Conservation (phyloP, 257 asterid species). For the Solanum piurae region DNA sequence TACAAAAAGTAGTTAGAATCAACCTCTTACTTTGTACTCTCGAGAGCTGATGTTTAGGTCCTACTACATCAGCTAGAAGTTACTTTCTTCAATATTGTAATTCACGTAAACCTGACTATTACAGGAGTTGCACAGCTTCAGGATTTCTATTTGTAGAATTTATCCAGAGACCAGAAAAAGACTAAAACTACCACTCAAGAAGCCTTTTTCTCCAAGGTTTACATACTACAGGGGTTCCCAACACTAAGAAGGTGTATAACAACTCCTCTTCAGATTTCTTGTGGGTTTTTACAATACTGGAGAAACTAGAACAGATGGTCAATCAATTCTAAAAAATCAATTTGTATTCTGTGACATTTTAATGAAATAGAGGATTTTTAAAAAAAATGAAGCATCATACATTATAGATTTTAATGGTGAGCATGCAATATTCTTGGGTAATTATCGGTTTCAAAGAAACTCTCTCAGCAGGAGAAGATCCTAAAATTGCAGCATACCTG, state of each 20-base stretch:
- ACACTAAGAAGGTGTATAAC: background rate
- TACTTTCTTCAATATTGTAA: background rate
- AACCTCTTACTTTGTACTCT: background rate
- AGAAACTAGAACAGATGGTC: background rate
- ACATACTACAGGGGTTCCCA: background rate
- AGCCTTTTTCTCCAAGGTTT: background rate
- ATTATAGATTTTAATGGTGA: background rate
- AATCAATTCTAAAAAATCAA: too few species aligned
- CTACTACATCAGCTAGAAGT: background rate
- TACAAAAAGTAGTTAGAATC: background rate
- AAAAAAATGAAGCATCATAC: background rate
- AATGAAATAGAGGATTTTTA: background rate
- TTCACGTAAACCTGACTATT: background rate
- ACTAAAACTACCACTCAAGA: background rate
- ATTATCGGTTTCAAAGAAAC: slow-evolving; percentile 71
- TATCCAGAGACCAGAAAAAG: background rate
- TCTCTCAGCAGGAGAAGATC: slow-evolving; percentile 67
- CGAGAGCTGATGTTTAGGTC: background rate
- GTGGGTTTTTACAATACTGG: background rate
- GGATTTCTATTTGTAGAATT: background rate
- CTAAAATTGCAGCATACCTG: slow-evolving; percentile 95
- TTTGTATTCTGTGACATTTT: background rate
- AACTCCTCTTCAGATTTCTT: background rate
- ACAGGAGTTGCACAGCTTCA: background rate
- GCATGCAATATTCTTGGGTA: slow-evolving; percentile 1